phyloP scores from a whole-genome alignment of 441 rosid genomes.

The Sinapis alba region DNA sequence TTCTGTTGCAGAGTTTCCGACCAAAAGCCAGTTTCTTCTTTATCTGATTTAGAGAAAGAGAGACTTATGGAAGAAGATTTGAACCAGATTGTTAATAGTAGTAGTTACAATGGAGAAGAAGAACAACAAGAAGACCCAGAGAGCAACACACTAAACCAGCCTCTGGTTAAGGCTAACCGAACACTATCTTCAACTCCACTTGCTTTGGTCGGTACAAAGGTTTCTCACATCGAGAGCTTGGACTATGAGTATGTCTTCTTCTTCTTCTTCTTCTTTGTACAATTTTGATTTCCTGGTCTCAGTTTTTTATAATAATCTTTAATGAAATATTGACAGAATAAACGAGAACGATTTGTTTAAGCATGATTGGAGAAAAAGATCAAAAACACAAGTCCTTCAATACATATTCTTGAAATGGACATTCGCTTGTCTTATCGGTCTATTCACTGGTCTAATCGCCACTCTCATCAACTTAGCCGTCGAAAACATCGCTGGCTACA shows the following conservation, averaged over 20 bases:
- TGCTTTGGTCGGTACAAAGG: constrained; percentile 88
- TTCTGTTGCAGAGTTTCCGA: constrained; percentile 41
- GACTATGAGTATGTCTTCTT: constrained; percentile 73
- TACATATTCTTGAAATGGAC: constrained; percentile 87
- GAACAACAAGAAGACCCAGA: constrained; percentile 63
- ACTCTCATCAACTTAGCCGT: constrained; percentile 85
- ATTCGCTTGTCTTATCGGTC: constrained; percentile 82
- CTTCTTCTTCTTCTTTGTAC: constrained; percentile 1
- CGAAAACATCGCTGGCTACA: constrained; percentile 94
- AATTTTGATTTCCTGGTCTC: constrained; percentile 6
- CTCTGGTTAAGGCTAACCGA: constrained; percentile 75
- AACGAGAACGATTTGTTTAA: constrained; percentile 92
- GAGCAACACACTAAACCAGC: constrained; percentile 61
- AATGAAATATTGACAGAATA: constrained; percentile 50
- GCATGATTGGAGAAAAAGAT: constrained; percentile 97
- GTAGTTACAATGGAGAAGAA: constrained; percentile 46
- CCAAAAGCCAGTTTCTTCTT: constrained; percentile 37
- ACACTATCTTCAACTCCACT: constrained; percentile 76
- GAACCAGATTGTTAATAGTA: constrained; percentile 40
- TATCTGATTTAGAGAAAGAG: constrained; percentile 26
- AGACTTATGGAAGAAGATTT: constrained; percentile 54
- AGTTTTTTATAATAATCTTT: background rate
- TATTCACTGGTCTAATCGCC: constrained; percentile 81
- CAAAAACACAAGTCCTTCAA: constrained; percentile 78
- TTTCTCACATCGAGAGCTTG: constrained; percentile 85